These are phyloP conservation scores for Helotiales sp. DNA, from an alignment of 2,329 filamentous ascomycete genomes.

Conservation along the genomic window DNA sequence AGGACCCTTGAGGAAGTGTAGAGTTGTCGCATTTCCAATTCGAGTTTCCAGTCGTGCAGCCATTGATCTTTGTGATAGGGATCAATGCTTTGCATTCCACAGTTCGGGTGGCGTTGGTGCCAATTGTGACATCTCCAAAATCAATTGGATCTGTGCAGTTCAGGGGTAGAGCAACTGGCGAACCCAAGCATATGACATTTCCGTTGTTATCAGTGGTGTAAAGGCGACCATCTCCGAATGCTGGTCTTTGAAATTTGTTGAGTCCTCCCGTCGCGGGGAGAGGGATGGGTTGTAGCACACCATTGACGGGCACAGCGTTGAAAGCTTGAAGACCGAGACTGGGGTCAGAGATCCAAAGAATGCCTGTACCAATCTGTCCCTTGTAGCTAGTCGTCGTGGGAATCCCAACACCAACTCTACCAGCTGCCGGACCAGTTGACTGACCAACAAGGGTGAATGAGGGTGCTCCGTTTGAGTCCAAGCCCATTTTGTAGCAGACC, in stretches of 20 bases:
- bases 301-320: slow-evolving; percentile 48
- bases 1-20: slow-evolving; percentile 45
- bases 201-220: slow-evolving; percentile 46
- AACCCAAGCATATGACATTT: slow-evolving; percentile 45
- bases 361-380: slow-evolving; percentile 45
- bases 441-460: slow-evolving; percentile 44
- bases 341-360: slow-evolving; percentile 49
- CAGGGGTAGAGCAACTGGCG: slow-evolving; percentile 49
- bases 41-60: slow-evolving; percentile 45
- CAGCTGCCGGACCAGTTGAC: slow-evolving; percentile 37
- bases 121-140: slow-evolving; percentile 47
- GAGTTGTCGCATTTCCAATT: slow-evolving; percentile 47
- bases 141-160: slow-evolving; percentile 48
- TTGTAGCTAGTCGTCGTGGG: slow-evolving; percentile 48
- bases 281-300: slow-evolving; percentile 44
- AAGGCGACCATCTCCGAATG: slow-evolving; percentile 49
- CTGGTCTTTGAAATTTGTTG: slow-evolving; percentile 48
- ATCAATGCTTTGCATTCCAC: slow-evolving; percentile 49
- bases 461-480: slow-evolving; percentile 42
- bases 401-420: slow-evolving; percentile 42
- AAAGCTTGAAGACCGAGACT: slow-evolving; percentile 48
- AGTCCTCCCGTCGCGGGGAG: slow-evolving; percentile 46
- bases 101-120: slow-evolving; percentile 39
- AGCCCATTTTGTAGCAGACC: slow-evolving; percentile 44
- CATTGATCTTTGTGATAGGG: slow-evolving; percentile 45